phyloP scores from a whole-genome alignment of 1,284 basidiomycete species.

The Rugosomyces carneus region DNA sequence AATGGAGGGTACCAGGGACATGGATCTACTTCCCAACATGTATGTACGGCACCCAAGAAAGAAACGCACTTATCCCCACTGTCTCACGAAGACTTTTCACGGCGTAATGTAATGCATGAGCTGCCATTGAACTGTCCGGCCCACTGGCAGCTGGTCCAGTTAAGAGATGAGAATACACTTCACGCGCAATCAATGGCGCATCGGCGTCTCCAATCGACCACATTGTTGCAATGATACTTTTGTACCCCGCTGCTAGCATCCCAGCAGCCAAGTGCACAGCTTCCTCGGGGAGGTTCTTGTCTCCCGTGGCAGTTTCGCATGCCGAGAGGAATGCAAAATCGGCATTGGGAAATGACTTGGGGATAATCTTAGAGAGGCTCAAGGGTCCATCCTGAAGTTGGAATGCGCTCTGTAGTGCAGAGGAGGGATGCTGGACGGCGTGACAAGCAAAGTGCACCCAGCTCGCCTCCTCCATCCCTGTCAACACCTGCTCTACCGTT shows the following conservation, averaged over 20 bases:
- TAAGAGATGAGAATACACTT: constrained; percentile 14
- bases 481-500: constrained; percentile 8
- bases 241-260: constrained; percentile 29
- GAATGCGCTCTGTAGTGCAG: constrained; percentile 13
- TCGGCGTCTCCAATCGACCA: constrained; percentile 27
- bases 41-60: not conserved
- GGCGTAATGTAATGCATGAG: too few relatives aligned
- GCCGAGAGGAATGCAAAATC: constrained; percentile 26
- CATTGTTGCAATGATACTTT: constrained; percentile 27
- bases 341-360: constrained; percentile 8
- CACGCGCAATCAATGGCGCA: constrained; percentile 20
- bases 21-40: not conserved
- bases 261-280: constrained; percentile 26
- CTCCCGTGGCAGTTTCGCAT: constrained; percentile 17
- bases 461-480: constrained; percentile 4
- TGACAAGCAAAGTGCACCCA: constrained; percentile 18
- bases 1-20: too few relatives aligned
- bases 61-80: not conserved
- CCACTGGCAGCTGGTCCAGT: too few relatives aligned
- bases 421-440: constrained; percentile 13
- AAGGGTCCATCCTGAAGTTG: constrained; percentile 11
- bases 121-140: too few relatives aligned
- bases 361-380: constrained; percentile 8
- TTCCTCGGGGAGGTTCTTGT: constrained; percentile 21
- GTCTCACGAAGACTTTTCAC: too few relatives aligned